A percentile compares a stretch with the other conserved stretches of the same genome.
phyloP scores from a whole-genome alignment of 2,329 filamentous ascomycete species.

The Aspergillus eucalypticola region DNA sequence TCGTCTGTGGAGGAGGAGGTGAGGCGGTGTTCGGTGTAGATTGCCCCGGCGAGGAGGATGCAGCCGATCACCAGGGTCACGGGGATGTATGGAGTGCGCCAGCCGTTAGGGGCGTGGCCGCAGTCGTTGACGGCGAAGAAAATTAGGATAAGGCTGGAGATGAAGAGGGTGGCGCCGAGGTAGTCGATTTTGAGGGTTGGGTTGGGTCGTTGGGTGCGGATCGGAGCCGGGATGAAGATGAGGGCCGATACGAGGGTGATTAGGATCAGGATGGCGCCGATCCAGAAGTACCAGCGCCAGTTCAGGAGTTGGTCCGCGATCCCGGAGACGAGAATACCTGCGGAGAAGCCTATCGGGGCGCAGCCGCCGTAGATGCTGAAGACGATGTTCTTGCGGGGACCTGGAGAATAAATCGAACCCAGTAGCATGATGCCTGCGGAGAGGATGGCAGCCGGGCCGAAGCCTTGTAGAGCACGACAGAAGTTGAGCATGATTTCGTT shows the following conservation, averaged over 20 bases:
- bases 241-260: slow-evolving; percentile 49
- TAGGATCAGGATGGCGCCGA: slow-evolving; percentile 52
- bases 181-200: slow-evolving; percentile 64
- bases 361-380: slow-evolving; percentile 61
- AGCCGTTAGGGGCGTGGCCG: slow-evolving; percentile 66
- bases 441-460: slow-evolving; percentile 71
- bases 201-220: slow-evolving; percentile 20
- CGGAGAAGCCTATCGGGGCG: slow-evolving; percentile 51
- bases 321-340: slow-evolving; percentile 67
- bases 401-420: slow-evolving; percentile 65
- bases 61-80: slow-evolving; percentile 63
- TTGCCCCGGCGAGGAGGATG: slow-evolving; percentile 50
- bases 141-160: slow-evolving; percentile 66
- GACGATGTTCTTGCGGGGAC: slow-evolving; percentile 68
- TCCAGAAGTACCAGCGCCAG: slow-evolving; percentile 71
- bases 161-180: slow-evolving; percentile 61
- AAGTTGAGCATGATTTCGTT: slow-evolving; percentile 70
- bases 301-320: slow-evolving; percentile 55
- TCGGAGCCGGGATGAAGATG: slow-evolving; percentile 36
- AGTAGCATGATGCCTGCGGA: slow-evolving; percentile 68
- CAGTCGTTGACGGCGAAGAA: slow-evolving; percentile 76
- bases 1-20: too few relatives aligned
- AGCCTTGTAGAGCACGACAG: slow-evolving; percentile 71
- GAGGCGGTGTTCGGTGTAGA: too few relatives aligned
- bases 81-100: slow-evolving; percentile 72